Percentiles rank a stretch among this genome's conserved stretches.
Evolutionary conservation across 176 grass and related monocot genomes (phyloP).

Genomic region (Carex pumila): DNA sequence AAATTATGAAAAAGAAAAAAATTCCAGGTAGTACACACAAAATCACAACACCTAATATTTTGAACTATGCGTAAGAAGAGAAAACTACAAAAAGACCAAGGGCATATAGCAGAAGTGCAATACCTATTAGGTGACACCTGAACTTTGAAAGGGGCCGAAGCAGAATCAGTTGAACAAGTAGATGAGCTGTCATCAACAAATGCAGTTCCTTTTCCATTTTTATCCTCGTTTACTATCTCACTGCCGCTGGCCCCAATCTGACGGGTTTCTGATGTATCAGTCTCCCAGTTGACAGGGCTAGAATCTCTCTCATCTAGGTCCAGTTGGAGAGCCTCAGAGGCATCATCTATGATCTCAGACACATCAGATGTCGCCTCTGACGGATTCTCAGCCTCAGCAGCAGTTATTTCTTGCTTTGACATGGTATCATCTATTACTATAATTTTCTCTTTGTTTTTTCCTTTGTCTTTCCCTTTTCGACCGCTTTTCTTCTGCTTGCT

Average conservation of each 20-base stretch:
- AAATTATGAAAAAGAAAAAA: not conserved
- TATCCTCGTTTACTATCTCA: slow-evolving; percentile 47
- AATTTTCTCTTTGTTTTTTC: slow-evolving; percentile 62
- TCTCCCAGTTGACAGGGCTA: slow-evolving; percentile 73
- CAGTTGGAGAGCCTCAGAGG: slow-evolving; percentile 52
- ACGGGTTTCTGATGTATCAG: slow-evolving; percentile 70
- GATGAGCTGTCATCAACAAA: slow-evolving; percentile 80
- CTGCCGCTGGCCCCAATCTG: slow-evolving; percentile 28
- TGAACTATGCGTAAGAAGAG: slow-evolving; percentile 2
- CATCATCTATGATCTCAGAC: slow-evolving; percentile 70
- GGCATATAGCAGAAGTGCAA: not conserved
- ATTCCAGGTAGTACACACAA: not conserved
- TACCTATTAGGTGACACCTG: slow-evolving; percentile 77
- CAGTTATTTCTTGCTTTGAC: slow-evolving; percentile 35
- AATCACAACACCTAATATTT: slow-evolving; percentile 28
- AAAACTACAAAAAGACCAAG: not conserved
- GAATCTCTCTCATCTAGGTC: slow-evolving; percentile 58
- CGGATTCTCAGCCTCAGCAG: slow-evolving; percentile 41
- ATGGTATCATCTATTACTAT: slow-evolving; percentile 38
- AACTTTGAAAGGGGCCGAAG: slow-evolving; percentile 44
- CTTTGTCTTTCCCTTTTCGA: slow-evolving; percentile 68
- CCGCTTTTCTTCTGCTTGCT: slow-evolving; percentile 87
- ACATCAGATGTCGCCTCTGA: slow-evolving; percentile 67
- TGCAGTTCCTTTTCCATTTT: slow-evolving; percentile 54
- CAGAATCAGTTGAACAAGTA: slow-evolving; percentile 69